Evolutionary conservation across 2,329 filamentous ascomycete genomes (phyloP).

Genomic region (Ascocoryne sarcoides): DNA sequence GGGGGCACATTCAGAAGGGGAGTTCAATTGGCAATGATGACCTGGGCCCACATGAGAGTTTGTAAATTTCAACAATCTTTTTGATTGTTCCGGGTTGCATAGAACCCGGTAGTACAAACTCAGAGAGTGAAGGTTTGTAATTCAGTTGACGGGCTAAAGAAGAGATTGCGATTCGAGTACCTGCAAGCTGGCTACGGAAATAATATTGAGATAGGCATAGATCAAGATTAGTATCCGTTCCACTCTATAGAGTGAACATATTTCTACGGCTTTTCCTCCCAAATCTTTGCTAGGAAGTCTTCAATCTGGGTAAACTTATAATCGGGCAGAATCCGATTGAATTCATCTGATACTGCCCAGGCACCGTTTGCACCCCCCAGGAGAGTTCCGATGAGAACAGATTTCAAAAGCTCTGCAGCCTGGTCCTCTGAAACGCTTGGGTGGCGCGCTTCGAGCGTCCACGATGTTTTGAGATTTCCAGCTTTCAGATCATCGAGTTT

Average conservation of each 20-base stretch:
- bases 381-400: slow-evolving; percentile 35
- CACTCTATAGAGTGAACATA: not conserved
- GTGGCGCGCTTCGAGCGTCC: slow-evolving; percentile 31
- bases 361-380: slow-evolving; percentile 33
- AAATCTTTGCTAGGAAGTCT: slow-evolving; percentile 31
- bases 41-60: no score
- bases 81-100: no score
- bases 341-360: slow-evolving; percentile 36
- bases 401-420: slow-evolving; percentile 27
- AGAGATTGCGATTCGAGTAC: no score
- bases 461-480: slow-evolving; percentile 34
- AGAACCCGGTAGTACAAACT: no score
- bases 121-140: no score
- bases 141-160: no score
- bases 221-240: no score
- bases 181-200: no score
- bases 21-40: no score
- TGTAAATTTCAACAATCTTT: no score
- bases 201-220: no score
- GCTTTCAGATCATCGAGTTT: slow-evolving; percentile 38
- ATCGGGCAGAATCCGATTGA: slow-evolving; percentile 37
- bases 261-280: slow-evolving; percentile 25
- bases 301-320: slow-evolving; percentile 34
- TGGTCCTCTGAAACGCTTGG: slow-evolving; percentile 29
- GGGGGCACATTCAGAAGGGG: no score